Conservation (phyloP, 1,284 basidiomycete genomes). For the Leccinum subspadiceum region DNA sequence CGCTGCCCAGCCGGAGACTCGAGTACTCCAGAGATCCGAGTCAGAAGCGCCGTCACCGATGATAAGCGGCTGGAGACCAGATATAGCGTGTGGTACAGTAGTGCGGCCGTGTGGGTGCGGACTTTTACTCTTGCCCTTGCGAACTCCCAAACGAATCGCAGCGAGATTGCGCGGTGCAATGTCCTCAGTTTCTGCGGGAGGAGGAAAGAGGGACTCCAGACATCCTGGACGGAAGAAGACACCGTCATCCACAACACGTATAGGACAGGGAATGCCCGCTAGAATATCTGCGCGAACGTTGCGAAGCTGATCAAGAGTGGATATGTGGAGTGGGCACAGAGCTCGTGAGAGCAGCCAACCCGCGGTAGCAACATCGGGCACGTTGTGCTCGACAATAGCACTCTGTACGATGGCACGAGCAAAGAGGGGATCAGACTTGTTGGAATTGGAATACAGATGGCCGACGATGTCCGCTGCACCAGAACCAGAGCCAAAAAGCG, state of each 20-base stretch:
- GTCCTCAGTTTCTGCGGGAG: constrained; percentile 36
- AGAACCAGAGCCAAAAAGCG: constrained; percentile 67
- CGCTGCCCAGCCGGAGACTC: constrained; percentile 61
- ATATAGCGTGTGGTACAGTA: constrained; percentile 25
- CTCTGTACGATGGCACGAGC: constrained; percentile 68
- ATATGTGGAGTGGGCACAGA: constrained; percentile 51
- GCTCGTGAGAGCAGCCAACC: constrained; percentile 66
- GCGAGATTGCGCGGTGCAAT: constrained; percentile 16
- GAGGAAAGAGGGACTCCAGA: constrained; percentile 46
- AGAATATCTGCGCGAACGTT: constrained; percentile 54
- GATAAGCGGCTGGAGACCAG: constrained; percentile 60
- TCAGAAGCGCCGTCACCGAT: constrained; percentile 72
- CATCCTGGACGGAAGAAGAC: constrained; percentile 62
- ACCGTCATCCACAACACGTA: constrained; percentile 66
- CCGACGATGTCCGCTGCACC: constrained; percentile 73
- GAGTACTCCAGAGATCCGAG: constrained; percentile 56
- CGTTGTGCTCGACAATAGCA: constrained; percentile 55
- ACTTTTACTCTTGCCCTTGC: constrained; percentile 30
- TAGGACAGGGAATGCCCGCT: constrained; percentile 43
- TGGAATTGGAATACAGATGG: constrained; percentile 64
- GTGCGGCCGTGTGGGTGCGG: constrained; percentile 30
- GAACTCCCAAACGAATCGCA: constrained; percentile 26
- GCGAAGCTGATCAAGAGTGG: constrained; percentile 60
- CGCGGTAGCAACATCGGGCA: constrained; percentile 56
- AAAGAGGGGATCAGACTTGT: constrained; percentile 58